Evolutionary conservation across 306 rosid genomes (phyloP), one percentile per base, ranked within the genome.

Genomic region (Medicago arabica): DNA sequence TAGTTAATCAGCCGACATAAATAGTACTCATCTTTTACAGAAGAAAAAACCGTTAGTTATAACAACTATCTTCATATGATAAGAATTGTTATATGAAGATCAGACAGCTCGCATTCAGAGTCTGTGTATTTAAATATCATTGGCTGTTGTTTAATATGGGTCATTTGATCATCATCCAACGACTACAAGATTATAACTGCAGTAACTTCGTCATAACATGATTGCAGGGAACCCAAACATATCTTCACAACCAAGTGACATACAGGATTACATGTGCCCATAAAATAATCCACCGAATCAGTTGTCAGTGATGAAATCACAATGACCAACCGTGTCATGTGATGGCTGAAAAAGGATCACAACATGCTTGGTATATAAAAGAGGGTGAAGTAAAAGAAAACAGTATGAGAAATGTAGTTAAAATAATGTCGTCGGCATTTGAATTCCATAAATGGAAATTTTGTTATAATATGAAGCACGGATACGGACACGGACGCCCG

Each of bases 1-100:
- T 50, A 44, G 50, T 64, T 31, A 40, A 72, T 72, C 57, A 58
- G 41, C 66, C 15, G 8, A n/a, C 51, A 67, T n/a, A 11, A 61
- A 21, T 41, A 55, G 80, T 10, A 12, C 23, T 47, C 5, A 1
- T 23, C 11, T 68, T 68, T 38, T 39, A 38, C 31, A 64, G 0
- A 14, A 55, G 14, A n/a, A 19, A 17, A 79, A 23, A 23, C 40
- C 21, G 25, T 60, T 55, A 21, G 54, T 54, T 36, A 41, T 8
- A 58, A 50, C 69, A 40, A 34, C 57, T 55, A 58, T 18, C 14
- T 79, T 62, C 44, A 21, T 57, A 57, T 57, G 18, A 21, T 57
- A 38, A 12, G 4, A 59, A 59, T 4, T 23, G 16, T 23, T 59
- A 23, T 25, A 59, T 59, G 39, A 23, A 59, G 39, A 59, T 59